Evolutionary conservation across 495 filamentous ascomycete species (phyloP).

Genomic region (Endocarpon pusillum): DNA sequence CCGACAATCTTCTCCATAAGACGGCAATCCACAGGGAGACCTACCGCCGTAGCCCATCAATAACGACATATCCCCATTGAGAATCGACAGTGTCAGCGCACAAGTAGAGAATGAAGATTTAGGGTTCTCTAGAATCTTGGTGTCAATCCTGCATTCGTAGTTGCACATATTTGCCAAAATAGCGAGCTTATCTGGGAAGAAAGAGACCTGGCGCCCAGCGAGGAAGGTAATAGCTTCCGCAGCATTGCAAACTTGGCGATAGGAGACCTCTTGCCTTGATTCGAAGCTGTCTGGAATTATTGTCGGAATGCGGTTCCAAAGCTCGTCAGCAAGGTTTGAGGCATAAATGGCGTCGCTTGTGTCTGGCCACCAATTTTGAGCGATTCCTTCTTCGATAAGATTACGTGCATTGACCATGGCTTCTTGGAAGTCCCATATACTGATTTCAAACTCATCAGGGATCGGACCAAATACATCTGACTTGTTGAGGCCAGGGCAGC

Average conservation of each 20-base stretch:
- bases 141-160: slow-evolving; percentile 3
- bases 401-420: slow-evolving; percentile 5
- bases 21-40: too few species aligned
- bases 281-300: not conserved
- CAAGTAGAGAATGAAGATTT: slow-evolving; percentile 1
- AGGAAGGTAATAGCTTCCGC: slow-evolving; percentile 6
- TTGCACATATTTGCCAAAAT: slow-evolving; percentile 7
- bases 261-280: not conserved
- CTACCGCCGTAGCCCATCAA: too few species aligned
- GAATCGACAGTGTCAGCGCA: slow-evolving; percentile 5
- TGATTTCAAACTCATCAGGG: slow-evolving; percentile 4
- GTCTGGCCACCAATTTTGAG: slow-evolving; percentile 4
- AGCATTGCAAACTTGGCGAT: slow-evolving; percentile 7
- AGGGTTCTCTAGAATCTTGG: not conserved
- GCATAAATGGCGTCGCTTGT: slow-evolving; percentile 2
- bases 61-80: slow-evolving; percentile 8
- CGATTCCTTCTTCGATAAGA: slow-evolving; percentile 5
- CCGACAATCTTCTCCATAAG: too few species aligned
- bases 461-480: slow-evolving; percentile 1
- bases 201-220: slow-evolving; percentile 3
- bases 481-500: slow-evolving; percentile 5
- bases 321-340: slow-evolving; percentile 4
- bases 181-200: slow-evolving; percentile 4
- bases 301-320: slow-evolving; percentile 6
- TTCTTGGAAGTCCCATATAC: slow-evolving; percentile 4